These are phyloP conservation scores for Plantago coronopus DNA, from an alignment of 305 asterid species.

Conservation along the genomic window DNA sequence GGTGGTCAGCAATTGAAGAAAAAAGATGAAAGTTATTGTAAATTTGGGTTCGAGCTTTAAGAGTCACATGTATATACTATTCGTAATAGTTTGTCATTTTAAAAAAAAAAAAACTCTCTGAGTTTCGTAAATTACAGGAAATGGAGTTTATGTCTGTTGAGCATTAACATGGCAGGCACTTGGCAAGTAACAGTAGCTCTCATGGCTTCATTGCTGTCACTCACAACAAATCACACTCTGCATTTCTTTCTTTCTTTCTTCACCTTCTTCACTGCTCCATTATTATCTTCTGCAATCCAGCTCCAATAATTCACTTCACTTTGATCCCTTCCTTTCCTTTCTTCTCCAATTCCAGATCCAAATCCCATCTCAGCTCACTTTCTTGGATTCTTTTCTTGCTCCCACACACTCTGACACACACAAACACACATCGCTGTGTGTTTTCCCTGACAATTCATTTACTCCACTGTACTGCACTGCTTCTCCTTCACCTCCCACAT, in stretches of 20 bases:
- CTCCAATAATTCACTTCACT: neutral
- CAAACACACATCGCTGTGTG: neutral
- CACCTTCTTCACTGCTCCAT: too few relatives aligned
- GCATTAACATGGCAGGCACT: too few relatives aligned
- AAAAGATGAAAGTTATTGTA: too few relatives aligned
- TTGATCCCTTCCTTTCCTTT: too few relatives aligned
- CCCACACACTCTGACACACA: too few relatives aligned
- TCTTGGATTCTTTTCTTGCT: neutral
- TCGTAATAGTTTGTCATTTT: too few relatives aligned
- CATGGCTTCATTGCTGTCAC: neutral
- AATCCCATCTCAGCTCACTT: neutral
- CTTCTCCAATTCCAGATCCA: neutral
- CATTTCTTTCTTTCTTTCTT: neutral
- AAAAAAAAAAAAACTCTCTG: too few relatives aligned
- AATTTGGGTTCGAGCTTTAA: too few relatives aligned
- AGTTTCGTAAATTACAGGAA: neutral
- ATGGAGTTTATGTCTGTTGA: neutral
- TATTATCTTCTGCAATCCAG: neutral
- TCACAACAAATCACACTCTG: neutral
- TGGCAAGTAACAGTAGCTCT: neutral
- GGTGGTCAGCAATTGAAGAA: too few relatives aligned
- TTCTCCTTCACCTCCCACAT: too few relatives aligned
- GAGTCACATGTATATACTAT: too few relatives aligned
- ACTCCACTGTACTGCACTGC: neutral
- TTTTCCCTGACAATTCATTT: conserved; percentile 15